Evolutionary conservation across 129 eudicot genomes (phyloP).

Genomic region (Apium graveolens): DNA sequence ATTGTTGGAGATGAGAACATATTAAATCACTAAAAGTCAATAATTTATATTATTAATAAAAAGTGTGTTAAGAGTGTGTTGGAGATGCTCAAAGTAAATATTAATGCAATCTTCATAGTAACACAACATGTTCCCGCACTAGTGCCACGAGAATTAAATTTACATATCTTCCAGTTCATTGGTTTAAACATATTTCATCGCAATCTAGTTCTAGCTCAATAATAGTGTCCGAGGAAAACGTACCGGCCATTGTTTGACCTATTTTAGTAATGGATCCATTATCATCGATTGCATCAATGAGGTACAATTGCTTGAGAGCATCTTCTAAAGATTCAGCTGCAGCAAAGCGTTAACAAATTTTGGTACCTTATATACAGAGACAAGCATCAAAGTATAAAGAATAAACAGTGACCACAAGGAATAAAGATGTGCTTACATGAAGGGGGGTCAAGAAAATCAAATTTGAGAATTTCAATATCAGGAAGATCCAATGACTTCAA

Average conservation of each 20-base stretch:
- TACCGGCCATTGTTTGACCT: conserved; percentile 93
- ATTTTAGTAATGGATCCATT: conserved; percentile 64
- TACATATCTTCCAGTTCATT: conserved; percentile 1
- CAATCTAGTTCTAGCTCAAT: neutral
- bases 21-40: too few species aligned
- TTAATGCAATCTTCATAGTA: neutral
- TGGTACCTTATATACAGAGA: conserved; percentile 5
- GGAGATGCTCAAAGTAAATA: too few species aligned
- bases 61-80: too few species aligned
- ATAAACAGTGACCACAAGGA: neutral
- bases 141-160: neutral
- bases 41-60: too few species aligned
- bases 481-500: conserved; percentile 91
- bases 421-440: conserved; percentile 42
- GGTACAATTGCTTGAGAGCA: conserved; percentile 88
- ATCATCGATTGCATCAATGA: conserved; percentile 91
- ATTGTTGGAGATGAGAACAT: too few species aligned
- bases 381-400: neutral
- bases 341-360: conserved; percentile 17
- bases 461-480: conserved; percentile 85
- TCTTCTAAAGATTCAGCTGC: conserved; percentile 86
- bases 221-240: neutral
- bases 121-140: neutral
- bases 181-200: neutral
- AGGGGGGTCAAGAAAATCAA: conserved; percentile 94